phyloP scores from a whole-genome alignment of 768 basidiomycete genomes.

The Pulveroboletus frians region DNA sequence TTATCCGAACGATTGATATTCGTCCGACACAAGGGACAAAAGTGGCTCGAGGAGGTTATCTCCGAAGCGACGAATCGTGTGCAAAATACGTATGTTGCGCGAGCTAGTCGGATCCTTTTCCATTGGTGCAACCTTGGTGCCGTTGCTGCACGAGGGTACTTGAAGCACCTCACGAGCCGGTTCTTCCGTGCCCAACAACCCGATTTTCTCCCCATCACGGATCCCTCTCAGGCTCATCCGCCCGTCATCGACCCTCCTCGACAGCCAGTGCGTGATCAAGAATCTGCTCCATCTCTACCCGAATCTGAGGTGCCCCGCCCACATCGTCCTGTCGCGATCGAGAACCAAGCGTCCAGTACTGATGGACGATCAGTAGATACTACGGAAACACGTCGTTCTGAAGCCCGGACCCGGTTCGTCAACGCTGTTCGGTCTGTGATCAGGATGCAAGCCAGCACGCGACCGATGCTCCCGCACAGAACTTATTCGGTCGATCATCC shows the following conservation, averaged over 20 bases:
- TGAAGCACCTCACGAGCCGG: conserved; percentile 23
- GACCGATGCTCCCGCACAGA: conserved; percentile 1
- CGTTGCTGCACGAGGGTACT: conserved; percentile 13
- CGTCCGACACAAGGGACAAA: conserved; percentile 42
- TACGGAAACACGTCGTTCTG: conserved; percentile 21
- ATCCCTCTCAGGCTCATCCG: not conserved
- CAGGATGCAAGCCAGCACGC: conserved; percentile 36
- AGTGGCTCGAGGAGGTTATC: conserved; percentile 40
- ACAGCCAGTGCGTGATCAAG: conserved; percentile 14
- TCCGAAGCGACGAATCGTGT: conserved; percentile 23
- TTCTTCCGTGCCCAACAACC: conserved; percentile 20
- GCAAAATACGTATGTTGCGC: conserved; percentile 16
- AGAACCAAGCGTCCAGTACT: conserved; percentile 24
- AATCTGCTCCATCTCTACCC: conserved; percentile 13
- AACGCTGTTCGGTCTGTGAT: conserved; percentile 44
- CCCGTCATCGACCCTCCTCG: conserved; percentile 9
- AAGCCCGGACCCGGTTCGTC: conserved; percentile 34
- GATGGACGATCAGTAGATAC: conserved; percentile 27
- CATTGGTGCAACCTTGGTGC: conserved; percentile 22
- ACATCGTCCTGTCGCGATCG: conserved; percentile 19
- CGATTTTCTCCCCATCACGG: conserved; percentile 12
- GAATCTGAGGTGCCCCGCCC: conserved; percentile 22
- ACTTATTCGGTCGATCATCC: conserved; percentile 23
- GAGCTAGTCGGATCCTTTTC: conserved; percentile 17
- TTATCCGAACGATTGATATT: conserved; percentile 49